These are phyloP conservation scores for Spathaspora gorwiae DNA, from an alignment of 805 yeast genomes.

Conservation along the genomic window DNA sequence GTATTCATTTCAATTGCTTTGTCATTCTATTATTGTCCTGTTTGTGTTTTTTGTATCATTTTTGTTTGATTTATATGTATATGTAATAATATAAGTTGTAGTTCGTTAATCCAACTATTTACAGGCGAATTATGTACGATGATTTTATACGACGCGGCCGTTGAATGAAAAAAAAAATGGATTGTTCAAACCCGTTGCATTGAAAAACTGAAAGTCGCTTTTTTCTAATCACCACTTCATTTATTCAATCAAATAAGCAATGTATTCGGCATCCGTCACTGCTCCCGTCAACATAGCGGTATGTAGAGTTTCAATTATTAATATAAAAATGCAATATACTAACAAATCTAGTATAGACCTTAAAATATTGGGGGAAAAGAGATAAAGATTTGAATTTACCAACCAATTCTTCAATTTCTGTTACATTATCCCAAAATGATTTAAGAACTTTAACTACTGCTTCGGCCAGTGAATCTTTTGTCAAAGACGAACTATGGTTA, in stretches of 20 bases:
- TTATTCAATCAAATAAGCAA: too few species aligned
- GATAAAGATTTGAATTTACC: constrained; percentile 86
- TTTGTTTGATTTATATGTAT: background rate
- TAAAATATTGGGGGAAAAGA: constrained; percentile 98
- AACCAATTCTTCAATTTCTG: constrained; percentile 93
- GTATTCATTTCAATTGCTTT: too few species aligned
- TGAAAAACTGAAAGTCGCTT: too few species aligned
- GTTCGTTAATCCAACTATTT: too few species aligned
- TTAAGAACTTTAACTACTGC: constrained; percentile 90
- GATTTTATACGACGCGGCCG: background rate
- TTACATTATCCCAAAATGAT: constrained; percentile 87
- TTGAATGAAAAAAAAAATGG: background rate
- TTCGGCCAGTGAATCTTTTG: constrained; percentile 54
- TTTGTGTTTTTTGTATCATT: background rate
- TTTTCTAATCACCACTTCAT: too few species aligned
- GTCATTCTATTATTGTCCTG: too few species aligned
- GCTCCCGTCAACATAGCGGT: constrained; percentile 98
- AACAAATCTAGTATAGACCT: constrained; percentile 44
- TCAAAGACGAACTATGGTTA: constrained; percentile 70
- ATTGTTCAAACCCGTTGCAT: background rate
- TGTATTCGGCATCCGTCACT: constrained; percentile 75
- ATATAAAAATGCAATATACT: background rate
- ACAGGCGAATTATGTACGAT: too few species aligned
- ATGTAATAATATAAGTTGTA: too few species aligned
- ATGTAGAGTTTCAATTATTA: constrained; percentile 26